Evolutionary conservation across 1,139 yeast species (phyloP), one percentile per base, ranked within the genome.

Genomic region (Kurtzmaniella quercitrusa): DNA sequence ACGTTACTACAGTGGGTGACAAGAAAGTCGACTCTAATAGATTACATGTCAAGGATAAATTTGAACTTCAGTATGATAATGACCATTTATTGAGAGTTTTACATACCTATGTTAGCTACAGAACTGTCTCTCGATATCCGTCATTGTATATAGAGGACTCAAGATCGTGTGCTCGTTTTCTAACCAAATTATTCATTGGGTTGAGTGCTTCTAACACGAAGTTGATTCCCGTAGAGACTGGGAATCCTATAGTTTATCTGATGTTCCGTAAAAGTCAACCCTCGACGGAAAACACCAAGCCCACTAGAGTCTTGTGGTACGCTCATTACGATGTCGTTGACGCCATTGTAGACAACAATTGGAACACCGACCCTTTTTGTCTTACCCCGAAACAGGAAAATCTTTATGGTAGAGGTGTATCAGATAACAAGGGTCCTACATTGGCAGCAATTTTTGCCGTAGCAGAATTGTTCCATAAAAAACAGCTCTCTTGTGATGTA

Each of bases 281-380:
- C 27, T 10, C 16, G 9, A 8, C 16, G 11, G 18, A 38, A 42
- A 25, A 48, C 45, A 23, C 27, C 36, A 21, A 43, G 67, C 54
- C 50, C 8, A 21, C 52, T 33, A 66, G 84, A 45, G 73, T 90
- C 3, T 60, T 91, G 42, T 93, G 95, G 83, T 93, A 93, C 61
- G 98, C 96, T 1, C 98, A 93, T 68, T 93, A 93, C 60, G 98
- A 93, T 63, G 97, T 93, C 21, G 91, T 93, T 33, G 84, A 80
- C 48, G 79, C 79, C 3, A 58, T 64, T 17, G 65, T 59, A 17
- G 79, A 77, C 41, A 75, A 72, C 15, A 68, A 67, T 40, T 93
- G 98, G 98, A 62, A 70, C 4, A 79, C 94, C 0, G 82, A 85
- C 51, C 98, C 98, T 0, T 93, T 85, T 60, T 64, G 65, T 25